Base-by-base conservation (phyloP, 2,329 filamentous ascomycete species). In the Paradendryphiella salina region DNA sequence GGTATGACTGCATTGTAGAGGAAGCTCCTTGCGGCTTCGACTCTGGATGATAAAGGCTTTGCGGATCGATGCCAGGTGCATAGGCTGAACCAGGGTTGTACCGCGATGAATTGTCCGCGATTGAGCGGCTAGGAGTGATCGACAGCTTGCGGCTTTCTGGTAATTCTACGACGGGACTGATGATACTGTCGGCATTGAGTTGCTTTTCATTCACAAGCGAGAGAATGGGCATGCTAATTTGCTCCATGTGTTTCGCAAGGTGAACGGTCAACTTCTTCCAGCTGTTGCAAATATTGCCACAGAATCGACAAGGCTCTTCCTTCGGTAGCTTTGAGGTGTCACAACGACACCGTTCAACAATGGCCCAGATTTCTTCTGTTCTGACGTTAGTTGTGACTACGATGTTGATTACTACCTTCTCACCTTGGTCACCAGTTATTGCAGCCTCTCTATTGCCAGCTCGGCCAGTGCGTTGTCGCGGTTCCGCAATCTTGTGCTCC, bases 211-310 rank as follows among this genome's bases (percentile, higher is more conserved):
- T 69, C 2, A 76, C 71, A 21, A 76, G 63, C 5, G 67, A 61
- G 10, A 96, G 77, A 26, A 96, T 83, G 0, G 92, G 91, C 66
- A 96, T 82, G 64, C 89, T 89, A 66, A 96, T 88, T 59, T 90
- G 85, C 72, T 96, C 90, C 90, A 96, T 94, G 71, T 96, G 92
- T 72, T 93, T 93, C 41, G 90, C 90, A 69, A 96, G 75, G 73
- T 96, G 92, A n/a, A 94, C 90, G 0, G 89, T 95, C 53, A 96
- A 77, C 75, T 95, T 95, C 80, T 96, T 96, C 90, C 90, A 96
- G 32, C 85, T 89, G 28, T 82, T 84, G 71, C 90, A 92, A 10
- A 82, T 79, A 72, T 87, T 91, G 53, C 87, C 87, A 66, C 92
- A 96, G 76, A 96, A 96, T 34, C 88, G 85, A 72, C 92, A 96